Base-by-base conservation (phyloP, 75 land plant genomes). In the Picea glauca region DNA sequence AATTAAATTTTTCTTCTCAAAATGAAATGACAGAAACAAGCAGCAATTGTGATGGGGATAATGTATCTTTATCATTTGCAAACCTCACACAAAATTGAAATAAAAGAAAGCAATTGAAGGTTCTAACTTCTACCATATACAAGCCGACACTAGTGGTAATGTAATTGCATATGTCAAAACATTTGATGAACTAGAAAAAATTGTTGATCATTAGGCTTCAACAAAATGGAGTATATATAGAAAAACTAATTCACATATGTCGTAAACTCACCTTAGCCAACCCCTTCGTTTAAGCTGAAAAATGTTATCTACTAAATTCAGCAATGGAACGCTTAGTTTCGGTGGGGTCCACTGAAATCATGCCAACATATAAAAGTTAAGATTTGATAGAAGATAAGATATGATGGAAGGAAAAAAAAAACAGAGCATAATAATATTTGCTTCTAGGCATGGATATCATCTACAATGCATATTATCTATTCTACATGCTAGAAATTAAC, bases 251-350 rank as follows among this genome's bases (percentile, higher is more conserved):
- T 70, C 26, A 26, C 26, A 26, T 26, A 26, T 26, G n/a, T 20
- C 2, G 33, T 43, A 43, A 43, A 54, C 83, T 72, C 58, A 94
- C 99, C 99, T 93, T 66, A 98, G 72, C 98, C 98, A 98, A 67
- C 98, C 94, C 66, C 96, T 85, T 60, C 89, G 87, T n/a, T 95
- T 92, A 13, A 98, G 93, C 84, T 95, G 98, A 83, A 98, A 96
- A 77, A 95, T 78, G 21, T 82, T 86, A 60, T 95, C 99, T 35
- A 95, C 93, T 17, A 97, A 77, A 83, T 95, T 95, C 63, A 98
- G 81, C 75, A 95, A 38, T 12, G 99, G 98, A 21, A 91, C 96
- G 62, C 87, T 93, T 6, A 98, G 86, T 76, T 98, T 95, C 59
- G 99, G 89, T 23, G 99, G 99, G 15, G 91, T 83, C 99, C 98